Base-by-base conservation (phyloP, 208 protist species). In the Blastocrithidia nonstop region DNA sequence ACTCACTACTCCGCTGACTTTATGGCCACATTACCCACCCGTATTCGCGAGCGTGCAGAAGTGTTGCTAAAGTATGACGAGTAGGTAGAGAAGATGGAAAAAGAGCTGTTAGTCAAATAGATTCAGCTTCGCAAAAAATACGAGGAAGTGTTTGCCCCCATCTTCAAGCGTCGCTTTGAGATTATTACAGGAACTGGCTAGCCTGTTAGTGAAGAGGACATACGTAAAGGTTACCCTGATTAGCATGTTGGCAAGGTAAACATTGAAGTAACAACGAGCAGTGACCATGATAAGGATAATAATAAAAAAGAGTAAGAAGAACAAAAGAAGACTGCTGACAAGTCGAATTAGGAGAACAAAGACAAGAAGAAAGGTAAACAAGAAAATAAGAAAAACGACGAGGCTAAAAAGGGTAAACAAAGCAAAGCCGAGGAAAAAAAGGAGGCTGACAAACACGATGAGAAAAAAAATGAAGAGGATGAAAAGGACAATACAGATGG, bases 1-100 rank as follows among this genome's bases (percentile, higher is more conserved):
- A 54, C 61, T 1, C 69, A 88, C 44, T 88, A 71, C 61, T 82
- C 73, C 21, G 58, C 56, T 40, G 66, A 87, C 40, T 93, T 93
- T 50, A 71, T 89, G 70, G 58, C 36, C 7, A 75, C 61, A 41
- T 66, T 93, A 51, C 84, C 84, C 9, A 58, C 78, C 57, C 79
- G 83, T 52, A 80, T 93, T 29, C 72, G 66, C 13, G 58, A 86
- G 50, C 79, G 84, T 21, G 71, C 66, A 7, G 50, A 82, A 36
- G 72, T 93, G 46, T 64, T 93, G 21, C 27, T 75, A 16, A 31
- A 54, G 25, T 80, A 85, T 59, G 67, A 91, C 53, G 69, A 84
- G 21, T 66, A 90, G 46, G 70, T 66, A 51, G 40, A 66, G 17
- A 68, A 59, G 27, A 45, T 77, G 22, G 57, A 71, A 45, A 66